Base-by-base conservation (phyloP, 176 grass and related monocot genomes). In the Secale cereale region DNA sequence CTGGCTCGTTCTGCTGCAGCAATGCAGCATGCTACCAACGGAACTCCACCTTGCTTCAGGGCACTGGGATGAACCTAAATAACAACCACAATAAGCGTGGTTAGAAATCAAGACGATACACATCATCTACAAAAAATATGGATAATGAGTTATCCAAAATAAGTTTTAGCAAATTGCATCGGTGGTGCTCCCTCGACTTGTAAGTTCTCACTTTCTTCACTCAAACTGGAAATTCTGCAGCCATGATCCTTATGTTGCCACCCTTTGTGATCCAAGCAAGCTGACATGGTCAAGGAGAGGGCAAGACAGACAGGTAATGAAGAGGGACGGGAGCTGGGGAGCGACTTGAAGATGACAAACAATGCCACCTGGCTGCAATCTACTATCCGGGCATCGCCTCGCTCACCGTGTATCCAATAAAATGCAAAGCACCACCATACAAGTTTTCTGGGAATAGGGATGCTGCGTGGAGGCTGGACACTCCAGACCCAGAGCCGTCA, bases 1-100 rank as follows among this genome's bases (percentile, higher is more conserved):
- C 37, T 84, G 71, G 96, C 81, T 45, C 76, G 80, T 90, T 95
- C 91, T 83, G 96, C 93, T 79, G 96, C 93, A 83, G 93, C 81
- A 89, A 95, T 88, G 81, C 96, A 98, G 80, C 91, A 95, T 26
- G 91, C 86, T 85, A 98, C 73, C 78, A 98, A 81, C 54, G 93
- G 89, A 33, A 87, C 30, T 85, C 96, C 96, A 80, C 93, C 93
- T 80, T 90, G 80, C 82, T 98, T 95, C 87, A 98, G 85, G 67
- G 96, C 91, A 95, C 89, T 91, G 37, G 96, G 93, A 90, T 98
- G 96, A 86, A 98, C 89, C 96, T 98, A 85, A 85, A 83, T 57
- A 25, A 76, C 48, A 84, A 64, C 63, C 28, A 89, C 6, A 84
- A 66, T 29, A 78, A 81, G 50, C 46, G 89, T 46, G 28, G 75